Evolutionary conservation across 2,329 filamentous ascomycete species (phyloP), one percentile per base, ranked within the genome.

Genomic region (Paramyrothecium roridum): DNA sequence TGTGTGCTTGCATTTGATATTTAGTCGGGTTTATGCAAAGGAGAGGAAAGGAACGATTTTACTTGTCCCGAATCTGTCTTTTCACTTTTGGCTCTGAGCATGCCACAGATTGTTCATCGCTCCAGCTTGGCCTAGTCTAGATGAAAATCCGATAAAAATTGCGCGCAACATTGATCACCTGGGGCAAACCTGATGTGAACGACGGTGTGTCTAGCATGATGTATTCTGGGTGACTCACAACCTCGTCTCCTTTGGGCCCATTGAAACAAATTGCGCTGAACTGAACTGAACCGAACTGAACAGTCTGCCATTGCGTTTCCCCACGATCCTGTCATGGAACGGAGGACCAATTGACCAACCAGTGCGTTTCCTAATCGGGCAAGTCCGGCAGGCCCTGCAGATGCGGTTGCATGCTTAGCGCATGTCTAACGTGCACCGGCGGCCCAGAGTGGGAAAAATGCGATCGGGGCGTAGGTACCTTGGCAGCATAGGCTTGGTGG

Each of bases 11-110:
- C 16, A 43, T 43, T 43, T 43, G 4, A 19, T 19, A 13, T 43
- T 43, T 43, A 43, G 37, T 43, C 37, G 37, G 37, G 4, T 43
- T 13, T 43, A 43, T 43, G 37, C 37, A 43, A 43, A 43, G 37
- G 26, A 30, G 6, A 30, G 26, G 26, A 30, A 30, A 30, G 26
- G 26, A 30, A 6, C 26, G 26, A 30, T 4, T 30, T 43, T 40
- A n/a, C n/a, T n/a, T n/a, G n/a, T n/a, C n/a, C 33, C 33, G 33
- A 16, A 37, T 37, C 37, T 43, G 37, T 43, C 37, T 43, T 52
- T 34, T 22, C 52, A 23, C 57, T 54, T 63, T 50, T 59, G 56
- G 65, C 65, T 56, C 58, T 61, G 57, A 65, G 59, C 52, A 56
- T 54, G 50, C 51, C 52, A 40, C 53, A 64, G 53, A 62, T 59